Evolutionary conservation across 306 rosid genomes (phyloP).

Genomic region (Alnus rubra): DNA sequence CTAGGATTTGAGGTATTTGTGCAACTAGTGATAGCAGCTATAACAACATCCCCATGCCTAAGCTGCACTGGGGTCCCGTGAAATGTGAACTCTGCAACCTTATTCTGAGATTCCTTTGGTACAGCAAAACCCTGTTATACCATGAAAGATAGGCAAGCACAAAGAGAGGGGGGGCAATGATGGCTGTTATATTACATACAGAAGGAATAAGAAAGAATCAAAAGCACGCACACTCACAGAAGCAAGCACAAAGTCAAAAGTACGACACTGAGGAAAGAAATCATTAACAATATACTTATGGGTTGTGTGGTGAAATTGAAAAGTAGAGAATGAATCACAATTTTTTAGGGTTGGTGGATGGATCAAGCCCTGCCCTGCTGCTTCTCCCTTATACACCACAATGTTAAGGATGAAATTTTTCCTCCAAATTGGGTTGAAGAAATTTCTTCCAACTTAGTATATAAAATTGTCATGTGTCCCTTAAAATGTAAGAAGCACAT

Average conservation of each 20-base stretch:
- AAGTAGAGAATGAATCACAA: slow-evolving; percentile 5
- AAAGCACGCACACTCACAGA: background rate
- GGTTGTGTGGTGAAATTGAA: slow-evolving; percentile 15
- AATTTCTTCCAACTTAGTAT: too few relatives aligned
- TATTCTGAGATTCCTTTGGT: slow-evolving; percentile 71
- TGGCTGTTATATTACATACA: background rate
- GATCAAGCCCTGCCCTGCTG: slow-evolving; percentile 12
- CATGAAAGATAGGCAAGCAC: slow-evolving; percentile 39
- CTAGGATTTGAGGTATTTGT: slow-evolving; percentile 99
- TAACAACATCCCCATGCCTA: slow-evolving; percentile 92
- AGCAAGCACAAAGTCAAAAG: background rate
- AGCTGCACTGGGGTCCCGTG: slow-evolving; percentile 73
- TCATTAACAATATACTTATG: background rate
- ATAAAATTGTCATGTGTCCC: too few relatives aligned
- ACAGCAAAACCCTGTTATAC: slow-evolving; percentile 84
- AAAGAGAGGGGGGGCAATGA: slow-evolving; percentile 14
- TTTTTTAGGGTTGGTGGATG: slow-evolving; percentile 9
- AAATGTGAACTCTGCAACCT: slow-evolving; percentile 66
- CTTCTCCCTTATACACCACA: background rate
- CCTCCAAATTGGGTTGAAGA: too few relatives aligned
- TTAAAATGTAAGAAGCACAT: too few relatives aligned
- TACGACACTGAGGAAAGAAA: background rate
- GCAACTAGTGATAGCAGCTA: slow-evolving; percentile 99
- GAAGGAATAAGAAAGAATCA: background rate
- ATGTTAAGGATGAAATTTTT: too few relatives aligned